These are phyloP conservation scores for Coprinellus aureogranulatus DNA, from an alignment of 768 basidiomycete genomes.

Conservation along the genomic window DNA sequence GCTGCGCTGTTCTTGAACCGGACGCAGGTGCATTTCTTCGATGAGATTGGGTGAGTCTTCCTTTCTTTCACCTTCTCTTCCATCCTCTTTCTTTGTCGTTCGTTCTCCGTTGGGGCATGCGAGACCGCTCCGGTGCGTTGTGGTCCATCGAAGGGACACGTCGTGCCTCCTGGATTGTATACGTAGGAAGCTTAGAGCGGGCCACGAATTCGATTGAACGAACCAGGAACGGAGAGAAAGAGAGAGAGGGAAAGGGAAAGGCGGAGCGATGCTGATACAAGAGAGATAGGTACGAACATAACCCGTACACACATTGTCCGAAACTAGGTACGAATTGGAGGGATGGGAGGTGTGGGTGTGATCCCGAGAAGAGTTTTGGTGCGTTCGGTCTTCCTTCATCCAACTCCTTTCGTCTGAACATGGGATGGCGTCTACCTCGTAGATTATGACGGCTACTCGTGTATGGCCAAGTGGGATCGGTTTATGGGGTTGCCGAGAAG, in stretches of 20 bases:
- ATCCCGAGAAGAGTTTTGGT: slow-evolving; percentile 57
- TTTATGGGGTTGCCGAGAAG: slow-evolving; percentile 20
- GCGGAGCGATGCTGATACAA: no score
- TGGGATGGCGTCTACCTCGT: slow-evolving; percentile 1
- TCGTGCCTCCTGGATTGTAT: no score
- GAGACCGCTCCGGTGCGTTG: no score
- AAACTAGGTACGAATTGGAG: slow-evolving; percentile 43
- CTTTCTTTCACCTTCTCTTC: no score
- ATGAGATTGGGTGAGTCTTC: slow-evolving; percentile 79
- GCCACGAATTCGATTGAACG: no score
- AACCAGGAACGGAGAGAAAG: no score
- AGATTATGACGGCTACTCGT: slow-evolving; percentile 61
- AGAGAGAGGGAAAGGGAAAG: no score
- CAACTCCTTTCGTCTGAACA: no score
- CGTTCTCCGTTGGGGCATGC: no score
- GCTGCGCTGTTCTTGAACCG: slow-evolving; percentile 57
- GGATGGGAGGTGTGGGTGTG: slow-evolving; percentile 64
- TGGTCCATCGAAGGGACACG: no score
- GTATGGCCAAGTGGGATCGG: slow-evolving; percentile 53
- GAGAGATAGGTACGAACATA: slow-evolving; percentile 73
- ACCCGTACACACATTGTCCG: slow-evolving; percentile 71
- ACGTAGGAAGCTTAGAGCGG: no score
- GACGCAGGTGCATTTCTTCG: slow-evolving; percentile 70
- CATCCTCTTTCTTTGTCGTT: no score
- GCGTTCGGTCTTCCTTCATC: slow-evolving; percentile 20